These are phyloP conservation scores for Pseudodiploospora longispora DNA, from an alignment of 2,329 filamentous ascomycete species.

Conservation along the genomic window DNA sequence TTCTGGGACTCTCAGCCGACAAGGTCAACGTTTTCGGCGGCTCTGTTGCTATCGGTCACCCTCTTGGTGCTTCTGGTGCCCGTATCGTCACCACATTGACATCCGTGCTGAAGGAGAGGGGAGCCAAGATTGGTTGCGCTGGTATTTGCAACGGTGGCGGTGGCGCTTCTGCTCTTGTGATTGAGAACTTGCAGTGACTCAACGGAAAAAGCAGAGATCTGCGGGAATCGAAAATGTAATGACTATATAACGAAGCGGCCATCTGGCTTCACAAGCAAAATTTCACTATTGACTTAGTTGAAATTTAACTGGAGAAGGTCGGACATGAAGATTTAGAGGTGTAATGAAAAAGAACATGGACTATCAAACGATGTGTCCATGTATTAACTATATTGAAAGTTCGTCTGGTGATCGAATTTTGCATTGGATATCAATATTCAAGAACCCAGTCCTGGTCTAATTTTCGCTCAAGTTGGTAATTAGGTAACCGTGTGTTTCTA, in stretches of 20 bases:
- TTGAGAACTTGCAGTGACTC: constrained; percentile 61
- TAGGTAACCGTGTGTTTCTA: too few relatives aligned
- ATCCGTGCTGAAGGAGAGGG: constrained; percentile 81
- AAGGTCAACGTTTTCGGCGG: constrained; percentile 95
- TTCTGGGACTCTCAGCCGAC: constrained; percentile 68
- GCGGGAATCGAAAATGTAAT: constrained; percentile 8
- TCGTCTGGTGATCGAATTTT: too few relatives aligned
- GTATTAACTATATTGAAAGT: too few relatives aligned
- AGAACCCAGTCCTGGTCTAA: too few relatives aligned
- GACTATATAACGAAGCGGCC: constrained; percentile 1
- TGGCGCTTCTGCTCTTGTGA: constrained; percentile 85
- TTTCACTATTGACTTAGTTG: constrained; percentile 1
- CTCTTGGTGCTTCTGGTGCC: constrained; percentile 86
- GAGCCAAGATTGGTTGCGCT: constrained; percentile 85
- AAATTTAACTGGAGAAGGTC: too few relatives aligned
- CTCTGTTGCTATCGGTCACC: constrained; percentile 91
- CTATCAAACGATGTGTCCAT: too few relatives aligned
- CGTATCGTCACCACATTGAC: constrained; percentile 87
- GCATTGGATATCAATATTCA: too few relatives aligned
- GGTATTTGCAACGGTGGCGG: constrained; percentile 98
- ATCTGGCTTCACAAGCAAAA: neutral
- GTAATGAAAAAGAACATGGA: too few relatives aligned
- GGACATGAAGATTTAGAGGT: too few relatives aligned
- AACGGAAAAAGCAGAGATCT: neutral
- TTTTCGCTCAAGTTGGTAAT: too few relatives aligned